These are phyloP conservation scores for Atalantia buxifolia DNA, from an alignment of 345 rosid species.

Conservation along the genomic window DNA sequence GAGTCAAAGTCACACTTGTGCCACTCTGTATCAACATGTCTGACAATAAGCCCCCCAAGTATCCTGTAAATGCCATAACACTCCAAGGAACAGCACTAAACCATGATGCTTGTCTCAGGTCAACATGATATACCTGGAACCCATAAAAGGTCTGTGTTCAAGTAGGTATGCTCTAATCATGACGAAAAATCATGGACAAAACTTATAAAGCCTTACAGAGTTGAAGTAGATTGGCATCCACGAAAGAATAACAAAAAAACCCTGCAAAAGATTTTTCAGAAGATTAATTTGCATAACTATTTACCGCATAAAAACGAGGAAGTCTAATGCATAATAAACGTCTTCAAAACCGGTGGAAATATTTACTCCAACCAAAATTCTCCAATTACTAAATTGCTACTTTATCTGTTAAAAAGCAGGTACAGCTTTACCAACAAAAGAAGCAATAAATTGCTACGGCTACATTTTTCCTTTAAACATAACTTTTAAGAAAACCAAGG, in stretches of 20 bases:
- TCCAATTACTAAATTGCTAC: neutral
- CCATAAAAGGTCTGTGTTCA: constrained; percentile 8
- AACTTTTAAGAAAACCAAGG: neutral
- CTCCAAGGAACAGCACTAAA: constrained; percentile 96
- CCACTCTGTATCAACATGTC: constrained; percentile 72
- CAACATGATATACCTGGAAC: constrained; percentile 77
- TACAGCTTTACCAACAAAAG: neutral
- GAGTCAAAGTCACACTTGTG: constrained; percentile 70
- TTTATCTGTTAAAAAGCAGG: neutral
- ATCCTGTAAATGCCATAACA: constrained; percentile 92
- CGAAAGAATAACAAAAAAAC: constrained; percentile 93
- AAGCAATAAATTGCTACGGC: neutral
- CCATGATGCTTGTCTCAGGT: constrained; percentile 96
- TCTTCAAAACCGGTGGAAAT: neutral
- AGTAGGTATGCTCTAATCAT: neutral
- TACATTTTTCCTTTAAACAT: neutral
- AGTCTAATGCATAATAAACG: neutral
- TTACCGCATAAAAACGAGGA: neutral
- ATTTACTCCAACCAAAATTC: neutral
- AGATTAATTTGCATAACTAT: neutral
- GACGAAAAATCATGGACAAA: neutral
- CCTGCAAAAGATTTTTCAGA: constrained; percentile 43
- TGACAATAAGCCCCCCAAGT: constrained; percentile 75
- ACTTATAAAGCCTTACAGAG: constrained; percentile 49
- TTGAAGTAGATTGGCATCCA: constrained; percentile 99